Percentiles rank a stretch among this genome's conserved stretches.
Evolutionary conservation across 768 basidiomycete species (phyloP).

Genomic region (Panaeolus papilionaceus): DNA sequence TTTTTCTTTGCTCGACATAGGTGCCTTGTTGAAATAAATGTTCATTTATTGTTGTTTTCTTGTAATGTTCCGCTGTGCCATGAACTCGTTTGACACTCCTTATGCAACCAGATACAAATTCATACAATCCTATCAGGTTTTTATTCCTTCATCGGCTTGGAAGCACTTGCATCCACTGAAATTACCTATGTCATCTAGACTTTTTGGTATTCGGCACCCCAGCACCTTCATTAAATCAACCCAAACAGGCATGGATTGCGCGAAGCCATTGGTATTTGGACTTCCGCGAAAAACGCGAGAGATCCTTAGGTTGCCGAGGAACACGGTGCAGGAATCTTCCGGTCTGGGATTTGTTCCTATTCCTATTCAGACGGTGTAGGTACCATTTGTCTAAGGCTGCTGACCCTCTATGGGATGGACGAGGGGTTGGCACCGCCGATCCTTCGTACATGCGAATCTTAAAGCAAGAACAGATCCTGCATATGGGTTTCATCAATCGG

Average conservation of each 20-base stretch:
- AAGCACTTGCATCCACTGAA: not conserved
- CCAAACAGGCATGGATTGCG: constrained; percentile 3
- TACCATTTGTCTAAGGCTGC: not conserved
- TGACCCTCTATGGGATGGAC: not conserved
- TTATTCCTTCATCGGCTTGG: not conserved
- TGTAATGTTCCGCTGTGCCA: not conserved
- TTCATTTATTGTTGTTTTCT: not conserved
- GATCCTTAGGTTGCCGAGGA: constrained; percentile 10
- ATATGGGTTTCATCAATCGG: not conserved
- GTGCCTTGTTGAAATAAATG: constrained; percentile 8
- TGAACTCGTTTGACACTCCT: not conserved
- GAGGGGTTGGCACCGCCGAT: not conserved
- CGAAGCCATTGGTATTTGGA: not conserved
- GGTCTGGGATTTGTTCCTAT: not conserved
- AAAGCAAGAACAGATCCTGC: not conserved
- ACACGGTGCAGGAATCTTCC: not conserved
- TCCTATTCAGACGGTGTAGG: not conserved
- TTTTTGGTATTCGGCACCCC: not conserved
- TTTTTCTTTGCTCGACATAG: not conserved
- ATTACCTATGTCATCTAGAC: not conserved
- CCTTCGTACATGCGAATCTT: not conserved
- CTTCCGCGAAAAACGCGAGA: constrained; percentile 7
- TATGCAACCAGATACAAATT: too few species aligned
- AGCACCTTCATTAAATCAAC: constrained; percentile 7
- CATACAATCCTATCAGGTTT: not conserved